Evolutionary conservation across 768 basidiomycete species (phyloP), one percentile per base, ranked within the genome.

Genomic region (Lactarius trivialis): DNA sequence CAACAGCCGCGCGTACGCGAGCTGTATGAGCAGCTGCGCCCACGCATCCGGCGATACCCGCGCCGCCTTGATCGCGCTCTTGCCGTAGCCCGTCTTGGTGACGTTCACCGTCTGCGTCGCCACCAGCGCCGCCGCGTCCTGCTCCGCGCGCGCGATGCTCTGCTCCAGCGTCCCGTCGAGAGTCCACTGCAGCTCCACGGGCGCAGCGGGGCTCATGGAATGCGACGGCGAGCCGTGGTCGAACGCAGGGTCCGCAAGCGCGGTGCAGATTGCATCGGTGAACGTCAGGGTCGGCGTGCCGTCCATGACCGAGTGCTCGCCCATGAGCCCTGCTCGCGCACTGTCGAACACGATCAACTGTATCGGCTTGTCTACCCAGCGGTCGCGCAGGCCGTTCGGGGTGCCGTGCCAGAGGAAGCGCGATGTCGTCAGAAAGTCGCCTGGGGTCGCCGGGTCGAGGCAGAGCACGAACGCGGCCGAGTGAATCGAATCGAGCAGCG

Each of bases 31-130:
- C 82, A 97, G 85, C 76, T 98, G 95, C 51, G 90, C 86, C 93
- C 93, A 97, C 30, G 89, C 89, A 70, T 98, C 95, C 3, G 95
- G 95, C 45, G 92, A 91, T n/a, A 89, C 85, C 36, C 89, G 85
- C 68, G 91, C 92, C 15, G 79, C 75, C 78, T 96, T 97, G 76
- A 96, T 91, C 19, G 83, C 81, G 49, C 82, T 81, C 74, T 94
- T 96, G 36, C 95, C 95, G 68, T 95, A 98, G 1, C 76, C 72
- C 1, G 91, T 92, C 43, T 82, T 76, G 61, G 81, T 72, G 73
- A 85, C 85, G 24, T 77, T 76, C 63, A 93, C 75, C 59, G 78
- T 77, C 68, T 93, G 91, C 30, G 81, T 78, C 41, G 81, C 77
- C 43, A 85, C 77, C 55, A 93, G 83, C 48, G 79, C 80, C 7